phyloP scores from a whole-genome alignment of 345 rosid species.

The Citrus unshiu region DNA sequence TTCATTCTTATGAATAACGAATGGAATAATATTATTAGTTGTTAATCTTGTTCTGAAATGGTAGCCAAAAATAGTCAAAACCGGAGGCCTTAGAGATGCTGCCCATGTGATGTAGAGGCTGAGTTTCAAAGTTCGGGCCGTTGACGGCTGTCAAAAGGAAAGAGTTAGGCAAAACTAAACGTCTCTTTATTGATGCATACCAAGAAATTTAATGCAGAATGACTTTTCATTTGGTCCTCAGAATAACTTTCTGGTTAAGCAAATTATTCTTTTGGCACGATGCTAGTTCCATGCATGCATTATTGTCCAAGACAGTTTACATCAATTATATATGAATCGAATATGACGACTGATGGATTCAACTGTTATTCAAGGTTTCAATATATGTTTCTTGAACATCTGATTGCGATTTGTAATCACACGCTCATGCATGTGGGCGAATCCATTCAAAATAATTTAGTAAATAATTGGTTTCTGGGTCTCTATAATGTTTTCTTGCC shows the following conservation, averaged over 20 bases:
- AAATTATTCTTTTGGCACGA: not conserved
- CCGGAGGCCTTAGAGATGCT: slow-evolving; percentile 10
- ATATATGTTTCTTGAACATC: not conserved
- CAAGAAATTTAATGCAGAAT: not conserved
- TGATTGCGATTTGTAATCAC: not conserved
- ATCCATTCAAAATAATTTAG: not conserved
- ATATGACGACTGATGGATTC: not conserved
- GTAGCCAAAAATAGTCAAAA: slow-evolving; percentile 13
- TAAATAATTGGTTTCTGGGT: not conserved
- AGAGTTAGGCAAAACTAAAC: slow-evolving; percentile 14
- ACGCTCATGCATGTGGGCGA: not conserved
- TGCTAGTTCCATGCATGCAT: not conserved
- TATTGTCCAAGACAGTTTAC: not conserved
- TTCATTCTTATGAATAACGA: not conserved
- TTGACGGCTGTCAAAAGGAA: slow-evolving; percentile 14
- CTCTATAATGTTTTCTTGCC: not conserved
- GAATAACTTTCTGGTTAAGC: slow-evolving; percentile 2
- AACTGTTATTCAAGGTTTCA: not conserved
- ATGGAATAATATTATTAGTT: not conserved
- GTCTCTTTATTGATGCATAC: not conserved
- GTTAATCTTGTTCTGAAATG: not conserved
- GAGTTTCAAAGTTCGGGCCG: slow-evolving; percentile 8
- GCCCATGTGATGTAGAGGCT: slow-evolving; percentile 8
- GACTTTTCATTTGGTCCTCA: not conserved
- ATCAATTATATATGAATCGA: not conserved